Evolutionary conservation across 192 early-diverging fungal species (phyloP).

Genomic region (Coemansia sp.): DNA sequence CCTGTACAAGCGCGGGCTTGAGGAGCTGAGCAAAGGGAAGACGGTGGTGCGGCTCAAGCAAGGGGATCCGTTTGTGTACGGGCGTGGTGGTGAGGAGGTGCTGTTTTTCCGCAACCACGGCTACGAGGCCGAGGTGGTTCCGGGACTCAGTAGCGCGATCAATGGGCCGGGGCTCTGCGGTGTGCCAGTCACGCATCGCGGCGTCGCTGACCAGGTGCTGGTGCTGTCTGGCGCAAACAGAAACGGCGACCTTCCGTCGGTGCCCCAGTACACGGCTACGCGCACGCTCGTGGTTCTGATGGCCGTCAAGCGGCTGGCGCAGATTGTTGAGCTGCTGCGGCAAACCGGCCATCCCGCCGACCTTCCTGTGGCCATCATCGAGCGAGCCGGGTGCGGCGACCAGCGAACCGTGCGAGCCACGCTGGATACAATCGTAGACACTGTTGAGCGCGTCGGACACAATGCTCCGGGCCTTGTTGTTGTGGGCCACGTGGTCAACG

Average conservation of each 20-base stretch:
- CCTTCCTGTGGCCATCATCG: slow-evolving; percentile 76
- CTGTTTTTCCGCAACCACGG: slow-evolving; percentile 70
- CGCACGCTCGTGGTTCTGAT: slow-evolving; percentile 84
- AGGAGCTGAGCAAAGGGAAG: slow-evolving; percentile 64
- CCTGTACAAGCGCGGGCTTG: slow-evolving; percentile 70
- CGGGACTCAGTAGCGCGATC: slow-evolving; percentile 77
- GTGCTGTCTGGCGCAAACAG: slow-evolving; percentile 78
- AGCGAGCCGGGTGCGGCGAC: slow-evolving; percentile 75
- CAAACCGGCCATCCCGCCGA: slow-evolving; percentile 63
- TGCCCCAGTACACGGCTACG: slow-evolving; percentile 65
- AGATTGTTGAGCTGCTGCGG: slow-evolving; percentile 63
- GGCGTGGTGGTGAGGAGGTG: slow-evolving; percentile 88
- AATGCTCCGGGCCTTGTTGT: slow-evolving; percentile 79
- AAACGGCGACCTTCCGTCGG: slow-evolving; percentile 73
- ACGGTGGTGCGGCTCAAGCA: slow-evolving; percentile 85
- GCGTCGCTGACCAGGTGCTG: slow-evolving; percentile 81
- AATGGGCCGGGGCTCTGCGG: slow-evolving; percentile 71
- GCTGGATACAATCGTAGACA: slow-evolving; percentile 61
- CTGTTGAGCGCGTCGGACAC: slow-evolving; percentile 64
- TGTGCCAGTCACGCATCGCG: slow-evolving; percentile 87
- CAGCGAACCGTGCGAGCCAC: slow-evolving; percentile 72
- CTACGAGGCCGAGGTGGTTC: slow-evolving; percentile 68
- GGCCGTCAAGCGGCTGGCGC: slow-evolving; percentile 72
- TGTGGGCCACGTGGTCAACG: slow-evolving; percentile 67
- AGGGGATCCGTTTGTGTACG: slow-evolving; percentile 93